Percentiles rank a stretch among this genome's conserved stretches.
Evolutionary conservation across 139 green algal genomes (phyloP).

Genomic region (Chlamydomonas sphaeroides): DNA sequence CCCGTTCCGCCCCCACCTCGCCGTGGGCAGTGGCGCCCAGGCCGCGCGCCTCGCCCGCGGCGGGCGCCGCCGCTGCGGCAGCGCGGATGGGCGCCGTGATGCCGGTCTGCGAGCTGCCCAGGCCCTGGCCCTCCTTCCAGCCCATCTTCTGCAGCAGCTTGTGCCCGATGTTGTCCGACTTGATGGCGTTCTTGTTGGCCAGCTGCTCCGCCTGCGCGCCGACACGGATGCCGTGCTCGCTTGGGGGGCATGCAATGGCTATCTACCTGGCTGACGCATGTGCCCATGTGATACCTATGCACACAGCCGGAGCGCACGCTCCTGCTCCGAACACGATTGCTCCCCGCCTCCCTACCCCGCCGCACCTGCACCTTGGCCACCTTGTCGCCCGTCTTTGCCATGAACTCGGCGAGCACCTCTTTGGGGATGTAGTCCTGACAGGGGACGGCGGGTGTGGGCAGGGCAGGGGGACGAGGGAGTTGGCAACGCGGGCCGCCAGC

Average conservation of each 20-base stretch:
- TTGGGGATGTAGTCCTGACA: conserved; percentile 75
- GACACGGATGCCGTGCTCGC: no score
- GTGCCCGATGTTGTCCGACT: conserved; percentile 81
- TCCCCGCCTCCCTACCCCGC: no score
- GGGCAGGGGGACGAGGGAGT: no score
- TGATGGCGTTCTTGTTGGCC: conserved; percentile 51
- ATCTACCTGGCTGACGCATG: no score
- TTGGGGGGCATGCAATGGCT: no score
- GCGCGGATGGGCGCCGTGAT: conserved; percentile 63
- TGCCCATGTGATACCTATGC: no score
- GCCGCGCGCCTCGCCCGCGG: conserved; percentile 37
- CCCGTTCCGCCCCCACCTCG: no score
- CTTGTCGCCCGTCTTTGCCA: conserved; percentile 62
- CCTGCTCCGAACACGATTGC: no score
- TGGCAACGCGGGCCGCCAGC: no score
- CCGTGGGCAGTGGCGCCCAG: no score
- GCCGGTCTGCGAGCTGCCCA: conserved; percentile 60
- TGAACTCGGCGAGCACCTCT: conserved; percentile 78
- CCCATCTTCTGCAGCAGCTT: conserved; percentile 85
- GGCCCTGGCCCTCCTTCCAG: conserved; percentile 77
- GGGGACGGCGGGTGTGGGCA: neutral
- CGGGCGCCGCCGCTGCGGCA: conserved; percentile 12
- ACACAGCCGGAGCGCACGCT: no score
- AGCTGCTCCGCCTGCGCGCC: conserved; percentile 40
- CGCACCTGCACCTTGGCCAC: conserved; percentile 30